Conservation (phyloP, 768 basidiomycete genomes). For the Collybia nuda region DNA sequence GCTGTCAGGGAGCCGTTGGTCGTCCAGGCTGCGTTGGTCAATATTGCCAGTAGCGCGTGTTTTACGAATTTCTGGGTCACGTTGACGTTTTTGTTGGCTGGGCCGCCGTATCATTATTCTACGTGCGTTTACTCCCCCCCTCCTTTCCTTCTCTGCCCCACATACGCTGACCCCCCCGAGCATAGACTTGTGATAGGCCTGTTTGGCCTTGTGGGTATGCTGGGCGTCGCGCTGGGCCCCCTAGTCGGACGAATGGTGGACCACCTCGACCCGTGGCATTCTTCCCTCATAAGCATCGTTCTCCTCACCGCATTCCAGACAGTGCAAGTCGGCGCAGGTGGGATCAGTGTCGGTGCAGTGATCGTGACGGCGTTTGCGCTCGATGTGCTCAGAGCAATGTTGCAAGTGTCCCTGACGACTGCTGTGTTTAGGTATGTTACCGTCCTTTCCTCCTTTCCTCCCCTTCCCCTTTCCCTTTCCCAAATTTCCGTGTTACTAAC, state of each 20-base stretch:
- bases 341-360: constrained; percentile 57
- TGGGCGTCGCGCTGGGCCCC: constrained; percentile 67
- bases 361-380: constrained; percentile 59
- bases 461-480: too few species aligned
- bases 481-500: too few species aligned
- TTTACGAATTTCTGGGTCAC: constrained; percentile 67
- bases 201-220: constrained; percentile 69
- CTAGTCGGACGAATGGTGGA: constrained; percentile 67
- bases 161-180: constrained; percentile 21
- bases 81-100: constrained; percentile 76
- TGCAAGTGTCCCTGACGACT: constrained; percentile 56
- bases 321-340: constrained; percentile 59
- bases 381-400: constrained; percentile 60
- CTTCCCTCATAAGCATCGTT: constrained; percentile 53
- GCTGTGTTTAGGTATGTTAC: constrained; percentile 43
- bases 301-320: constrained; percentile 45
- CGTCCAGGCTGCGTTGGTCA: constrained; percentile 62
- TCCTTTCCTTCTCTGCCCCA: constrained; percentile 16
- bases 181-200: constrained; percentile 57
- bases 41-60: constrained; percentile 56
- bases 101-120: constrained; percentile 69
- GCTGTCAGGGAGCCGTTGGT: constrained; percentile 74
- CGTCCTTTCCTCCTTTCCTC: not conserved
- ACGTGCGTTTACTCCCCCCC: constrained; percentile 45
- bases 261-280: constrained; percentile 70